Conservation (phyloP, 75 land plant genomes). For the Cunninghamia lanceolata region DNA sequence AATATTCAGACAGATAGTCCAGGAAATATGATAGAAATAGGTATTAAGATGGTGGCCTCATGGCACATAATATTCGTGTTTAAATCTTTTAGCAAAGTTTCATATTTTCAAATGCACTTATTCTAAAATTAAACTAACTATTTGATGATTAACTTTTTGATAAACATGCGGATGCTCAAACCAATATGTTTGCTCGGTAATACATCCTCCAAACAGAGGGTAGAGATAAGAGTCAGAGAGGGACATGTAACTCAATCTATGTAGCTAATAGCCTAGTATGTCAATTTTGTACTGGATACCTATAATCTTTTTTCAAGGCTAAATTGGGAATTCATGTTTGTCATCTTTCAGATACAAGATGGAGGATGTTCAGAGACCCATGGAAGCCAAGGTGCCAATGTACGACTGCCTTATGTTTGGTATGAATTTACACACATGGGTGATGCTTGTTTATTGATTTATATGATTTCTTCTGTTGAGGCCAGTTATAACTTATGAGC, state of each 20-base stretch:
- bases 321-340: background rate
- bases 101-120: background rate
- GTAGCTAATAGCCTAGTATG: background rate
- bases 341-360: conserved; percentile 5
- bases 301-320: background rate
- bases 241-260: background rate
- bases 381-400: conserved; percentile 1
- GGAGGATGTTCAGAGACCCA: background rate
- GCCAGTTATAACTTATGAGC: too few species aligned
- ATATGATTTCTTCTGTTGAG: background rate
- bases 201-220: background rate
- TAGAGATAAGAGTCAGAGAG: background rate
- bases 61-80: background rate
- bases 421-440: conserved; percentile 4
- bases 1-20: too few species aligned
- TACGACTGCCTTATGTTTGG: conserved; percentile 25
- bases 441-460: background rate
- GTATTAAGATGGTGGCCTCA: background rate
- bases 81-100: background rate
- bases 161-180: background rate
- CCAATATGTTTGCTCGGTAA: background rate
- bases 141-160: background rate
- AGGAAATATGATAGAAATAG: too few species aligned
- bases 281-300: background rate
- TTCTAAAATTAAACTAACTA: background rate